Percentiles rank a stretch among this genome's conserved stretches.
Conservation (phyloP, 1,139 yeast species). For the Geotrichum cucujoidarum region DNA sequence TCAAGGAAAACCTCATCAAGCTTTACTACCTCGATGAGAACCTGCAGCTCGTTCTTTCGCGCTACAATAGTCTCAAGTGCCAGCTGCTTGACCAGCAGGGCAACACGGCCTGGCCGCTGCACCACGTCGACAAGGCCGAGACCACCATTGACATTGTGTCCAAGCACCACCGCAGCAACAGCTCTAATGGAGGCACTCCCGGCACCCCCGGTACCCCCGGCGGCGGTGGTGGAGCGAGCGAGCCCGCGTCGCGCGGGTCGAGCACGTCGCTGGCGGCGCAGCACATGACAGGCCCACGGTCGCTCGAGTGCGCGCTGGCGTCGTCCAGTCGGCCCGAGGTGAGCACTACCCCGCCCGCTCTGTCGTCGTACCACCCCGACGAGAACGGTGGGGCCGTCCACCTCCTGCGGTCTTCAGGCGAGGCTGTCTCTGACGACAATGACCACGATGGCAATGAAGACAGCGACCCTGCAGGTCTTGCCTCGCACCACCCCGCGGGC, state of each 20-base stretch:
- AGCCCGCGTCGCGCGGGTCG: background rate
- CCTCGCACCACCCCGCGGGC: constrained; percentile 34
- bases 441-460: no score
- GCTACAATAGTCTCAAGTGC: no score
- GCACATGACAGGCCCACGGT: no score
- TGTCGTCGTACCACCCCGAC: constrained; percentile 3
- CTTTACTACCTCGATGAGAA: constrained; percentile 35
- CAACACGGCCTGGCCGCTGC: background rate
- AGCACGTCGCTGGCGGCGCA: background rate
- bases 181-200: background rate
- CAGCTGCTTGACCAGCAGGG: constrained; percentile 1
- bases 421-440: no score
- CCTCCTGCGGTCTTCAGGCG: constrained; percentile 21
- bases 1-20: constrained; percentile 28
- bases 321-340: background rate
- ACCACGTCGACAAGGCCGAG: background rate
- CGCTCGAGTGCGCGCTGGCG: background rate
- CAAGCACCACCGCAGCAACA: background rate
- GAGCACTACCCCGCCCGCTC: constrained; percentile 4
- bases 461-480: no score
- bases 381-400: constrained; percentile 9
- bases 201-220: background rate
- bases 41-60: constrained; percentile 31
- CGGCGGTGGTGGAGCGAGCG: no score
- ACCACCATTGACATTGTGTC: background rate